Base-by-base conservation (phyloP, 768 basidiomycete genomes). In the Trametes cinnabarina region DNA sequence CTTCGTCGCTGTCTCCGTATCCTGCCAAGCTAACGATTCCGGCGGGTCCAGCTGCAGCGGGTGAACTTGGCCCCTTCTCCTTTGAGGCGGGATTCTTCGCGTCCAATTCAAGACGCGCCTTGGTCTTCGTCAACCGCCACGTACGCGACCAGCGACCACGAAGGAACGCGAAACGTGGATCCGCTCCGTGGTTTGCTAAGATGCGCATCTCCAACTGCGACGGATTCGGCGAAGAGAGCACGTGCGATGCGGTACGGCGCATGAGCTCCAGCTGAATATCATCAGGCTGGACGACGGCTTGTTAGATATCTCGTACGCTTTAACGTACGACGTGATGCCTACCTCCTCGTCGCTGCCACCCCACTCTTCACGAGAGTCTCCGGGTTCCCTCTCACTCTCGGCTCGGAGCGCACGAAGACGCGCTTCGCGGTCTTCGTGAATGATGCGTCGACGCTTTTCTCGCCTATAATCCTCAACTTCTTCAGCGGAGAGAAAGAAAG, bases 131-230 rank as follows among this genome's bases (percentile, higher is more conserved):
- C 1, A 72, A 65, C 28, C 72, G 72, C 93, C 93, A 96, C 4
- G 79, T 75, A 2, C 72, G 72, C 53, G 78, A 77, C 86, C 89
- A 94, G 22, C 90, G 75, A 2, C 93, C 93, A 32, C 85, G 80
- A 43, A 96, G 71, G 70, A 95, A 95, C 1, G 86, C 83, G 66
- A 97, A 95, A 6, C 90, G 80, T 43, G 76, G 74, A 68, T 96
- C 92, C 12, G 77, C 74, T 0, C 91, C 88, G 66, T 95, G 82
- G 64, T 96, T 93, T 10, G 94, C 87, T 15, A 96, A 76, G 64
- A 97, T 94, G 6, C 93, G 83, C 79, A 94, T 85, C 70, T 94
- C 92, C 22, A 96, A 78, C 61, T 93, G 85, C 0, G 86, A 82
- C 15, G 90, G 82, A 65, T 94, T 93, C 1, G 87, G 83, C 1